Evolutionary conservation across 163 green algal species (phyloP), one percentile per base, ranked within the genome.

Genomic region (Smithsoniella earleae): DNA sequence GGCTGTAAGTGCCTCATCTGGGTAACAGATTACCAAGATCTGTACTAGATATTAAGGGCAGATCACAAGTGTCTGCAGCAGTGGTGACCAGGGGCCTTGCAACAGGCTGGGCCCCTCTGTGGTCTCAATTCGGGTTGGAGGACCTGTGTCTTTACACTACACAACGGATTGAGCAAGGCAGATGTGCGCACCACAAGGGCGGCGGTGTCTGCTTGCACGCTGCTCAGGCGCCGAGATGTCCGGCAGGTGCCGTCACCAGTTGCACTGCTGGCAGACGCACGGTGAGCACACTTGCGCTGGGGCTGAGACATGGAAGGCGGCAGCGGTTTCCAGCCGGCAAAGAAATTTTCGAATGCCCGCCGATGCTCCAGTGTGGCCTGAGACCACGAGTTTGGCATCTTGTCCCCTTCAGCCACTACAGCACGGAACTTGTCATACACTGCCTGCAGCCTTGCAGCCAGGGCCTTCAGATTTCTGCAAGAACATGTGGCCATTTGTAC

Each of bases 281-380:
- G 49, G 8, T 25, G 25, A 25, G 31, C 25, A 25, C 31, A 27
- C 58, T 34, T 33, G 25, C 58, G 58, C 58, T 69, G 58, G 30
- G 25, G 58, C 58, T 69, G 58, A 18, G 58, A 69, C 58, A 69
- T 69, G 1, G 58, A 69, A 18, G 58, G 58, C 25, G 58, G 58
- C 20, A 69, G 58, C 6, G 58, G 58, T 31, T 69, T 69, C 58
- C 58, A 69, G 58, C 58, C 58, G 3, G 58, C 20, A 33, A 69
- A 69, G 58, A 69, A 69, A 33, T 69, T 69, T 31, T 69, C 58
- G 43, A 69, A 69, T 38, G 58, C 58, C n/a, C 34, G 58, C n/a
- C 58, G 58, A 33, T 69, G 58, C 58, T 69, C 27, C 20, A 33
- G 58, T 31, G 40, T 69, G 25, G 58, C 58, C 25, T 69, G 27